Evolutionary conservation across 169 alveolate species (phyloP), one percentile per base, ranked within the genome.

Genomic region (Babesia bigemina): DNA sequence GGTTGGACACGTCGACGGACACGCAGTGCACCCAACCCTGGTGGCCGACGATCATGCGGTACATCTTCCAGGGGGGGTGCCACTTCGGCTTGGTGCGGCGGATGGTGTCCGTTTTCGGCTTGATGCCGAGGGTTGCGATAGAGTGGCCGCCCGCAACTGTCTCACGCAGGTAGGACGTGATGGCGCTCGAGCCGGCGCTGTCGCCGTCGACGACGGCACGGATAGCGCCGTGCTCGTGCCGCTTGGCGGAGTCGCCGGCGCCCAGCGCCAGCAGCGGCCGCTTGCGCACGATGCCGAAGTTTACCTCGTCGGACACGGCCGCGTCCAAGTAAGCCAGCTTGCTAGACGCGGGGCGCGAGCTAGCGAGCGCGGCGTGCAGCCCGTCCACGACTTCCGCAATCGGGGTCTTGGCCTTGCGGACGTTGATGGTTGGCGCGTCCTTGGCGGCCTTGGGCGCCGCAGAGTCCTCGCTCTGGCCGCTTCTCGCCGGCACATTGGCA

Each of bases 21-120:
- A 98, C 92, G 67, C 98, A 94, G 59, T 98, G 93, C 22, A 98
- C 99, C 99, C 99, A 98, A 19, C 99, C 99, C 79, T 94, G 94
- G 85, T 98, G 99, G 0, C 99, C 99, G 57, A 97, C 90, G 47
- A 97, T 95, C 56, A 98, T 98, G 77, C 98, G 86, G 88, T 93
- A 92, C 57, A 98, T 84, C 95, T 97, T 96, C 98, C 99, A 98
- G 29, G 98, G 98, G 21, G 98, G 97, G 83, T 96, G 99, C 98
- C 99, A 96, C 26, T 79, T 76, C 0, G 96, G 96, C 72, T 87
- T 76, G 29, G 69, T 63, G 16, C 88, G 70, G 42, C 86, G 75
- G 53, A 85, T 84, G 50, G 84, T 42, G 28, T 70, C 87, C 24
- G 67, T 78, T 66, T 85, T 73, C 7, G 92, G 87, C 48, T 85